Evolutionary conservation across 306 rosid species (phyloP).

Genomic region (Vachellia pachyceras): DNA sequence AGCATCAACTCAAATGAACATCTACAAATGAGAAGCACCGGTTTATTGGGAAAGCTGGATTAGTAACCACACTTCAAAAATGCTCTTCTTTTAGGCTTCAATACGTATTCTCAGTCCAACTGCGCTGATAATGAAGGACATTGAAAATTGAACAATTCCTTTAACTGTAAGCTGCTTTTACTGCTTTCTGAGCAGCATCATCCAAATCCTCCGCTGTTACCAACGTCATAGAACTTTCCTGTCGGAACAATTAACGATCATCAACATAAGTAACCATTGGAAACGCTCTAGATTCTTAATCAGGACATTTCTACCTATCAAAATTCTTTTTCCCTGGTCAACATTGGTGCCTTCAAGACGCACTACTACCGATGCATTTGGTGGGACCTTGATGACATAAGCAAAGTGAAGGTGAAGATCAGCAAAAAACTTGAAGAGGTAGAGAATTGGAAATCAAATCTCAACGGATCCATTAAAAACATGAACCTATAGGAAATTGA

Average conservation of each 20-base stretch:
- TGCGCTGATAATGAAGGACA: conserved; percentile 23
- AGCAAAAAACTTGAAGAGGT: not conserved
- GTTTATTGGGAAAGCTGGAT: conserved; percentile 36
- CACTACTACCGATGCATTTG: conserved; percentile 53
- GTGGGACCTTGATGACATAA: conserved; percentile 58
- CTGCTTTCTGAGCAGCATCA: too few species aligned
- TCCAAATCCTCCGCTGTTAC: conserved; percentile 56
- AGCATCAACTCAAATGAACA: conserved; percentile 10
- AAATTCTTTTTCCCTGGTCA: conserved; percentile 91
- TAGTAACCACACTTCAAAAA: not conserved
- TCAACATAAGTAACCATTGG: conserved; percentile 24
- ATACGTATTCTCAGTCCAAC: conserved; percentile 28
- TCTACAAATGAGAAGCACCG: not conserved
- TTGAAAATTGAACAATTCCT: conserved; percentile 8
- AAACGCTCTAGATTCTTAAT: not conserved
- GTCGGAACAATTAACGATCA: conserved; percentile 46
- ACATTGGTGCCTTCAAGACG: conserved; percentile 87
- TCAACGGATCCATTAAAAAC: not conserved
- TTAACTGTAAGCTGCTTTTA: too few species aligned
- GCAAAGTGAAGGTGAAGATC: not conserved
- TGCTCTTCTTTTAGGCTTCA: not conserved
- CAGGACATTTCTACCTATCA: conserved; percentile 25
- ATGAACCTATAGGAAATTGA: not conserved
- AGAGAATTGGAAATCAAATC: not conserved
- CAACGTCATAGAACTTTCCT: conserved; percentile 91